Percentiles rank a stretch among this genome's conserved stretches.
Evolutionary conservation across 2,329 filamentous ascomycete genomes (phyloP).

Genomic region (Cladosporium sp.): DNA sequence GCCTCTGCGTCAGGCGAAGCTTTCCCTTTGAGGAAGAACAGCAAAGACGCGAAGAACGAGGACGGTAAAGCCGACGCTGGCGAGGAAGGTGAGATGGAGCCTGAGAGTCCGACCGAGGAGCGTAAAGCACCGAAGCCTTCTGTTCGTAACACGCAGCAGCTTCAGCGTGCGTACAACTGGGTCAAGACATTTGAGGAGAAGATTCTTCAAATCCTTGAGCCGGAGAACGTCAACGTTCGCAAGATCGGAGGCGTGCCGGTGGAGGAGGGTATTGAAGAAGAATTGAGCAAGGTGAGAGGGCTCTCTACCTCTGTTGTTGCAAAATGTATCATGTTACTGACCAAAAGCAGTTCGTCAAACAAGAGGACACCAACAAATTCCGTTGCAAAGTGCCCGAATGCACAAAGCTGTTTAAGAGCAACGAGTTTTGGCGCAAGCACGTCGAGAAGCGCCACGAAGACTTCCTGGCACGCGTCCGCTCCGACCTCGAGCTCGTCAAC

Average conservation of each 20-base stretch:
- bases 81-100: conserved; percentile 34
- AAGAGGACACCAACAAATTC: conserved; percentile 96
- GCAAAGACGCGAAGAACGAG: conserved; percentile 50
- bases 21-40: conserved; percentile 64
- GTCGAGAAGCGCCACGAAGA: conserved; percentile 92
- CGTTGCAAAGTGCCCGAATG: conserved; percentile 95
- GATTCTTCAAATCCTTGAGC: conserved; percentile 84
- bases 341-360: conserved; percentile 63
- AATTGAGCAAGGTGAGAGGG: conserved; percentile 57
- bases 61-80: conserved; percentile 45
- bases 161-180: conserved; percentile 96
- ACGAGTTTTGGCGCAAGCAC: conserved; percentile 96
- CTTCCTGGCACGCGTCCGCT: conserved; percentile 72
- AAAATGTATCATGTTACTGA: neutral
- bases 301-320: neutral
- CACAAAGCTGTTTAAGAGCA: conserved; percentile 93
- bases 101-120: conserved; percentile 53
- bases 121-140: conserved; percentile 55
- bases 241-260: conserved; percentile 85
- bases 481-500: conserved; percentile 88
- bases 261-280: conserved; percentile 81
- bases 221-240: conserved; percentile 75
- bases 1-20: conserved; percentile 77
- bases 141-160: conserved; percentile 80
- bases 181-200: conserved; percentile 98